A percentile compares a stretch with the other conserved stretches of the same genome.
phyloP scores from a whole-genome alignment of 2,329 filamentous ascomycete species.

The Sclerotiophoma versabilis region DNA sequence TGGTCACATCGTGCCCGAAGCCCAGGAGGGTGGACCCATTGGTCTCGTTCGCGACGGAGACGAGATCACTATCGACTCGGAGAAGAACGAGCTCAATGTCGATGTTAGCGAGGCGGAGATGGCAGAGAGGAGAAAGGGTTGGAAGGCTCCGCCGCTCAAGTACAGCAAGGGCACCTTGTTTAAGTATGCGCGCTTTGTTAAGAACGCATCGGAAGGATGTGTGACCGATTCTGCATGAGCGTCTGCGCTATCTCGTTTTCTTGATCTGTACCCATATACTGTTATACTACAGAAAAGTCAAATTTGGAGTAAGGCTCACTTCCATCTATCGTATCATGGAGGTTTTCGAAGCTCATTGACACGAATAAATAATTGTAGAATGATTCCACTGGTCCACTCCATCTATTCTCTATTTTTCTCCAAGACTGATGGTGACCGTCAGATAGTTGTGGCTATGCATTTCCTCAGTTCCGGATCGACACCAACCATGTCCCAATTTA shows the following conservation, averaged over 20 bases:
- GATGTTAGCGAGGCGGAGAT: conserved; percentile 71
- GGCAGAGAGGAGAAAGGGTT: conserved; percentile 58
- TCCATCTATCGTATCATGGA: background rate
- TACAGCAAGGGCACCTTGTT: conserved; percentile 66
- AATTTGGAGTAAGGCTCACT: background rate
- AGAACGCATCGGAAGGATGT: conserved; percentile 65
- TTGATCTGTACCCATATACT: background rate
- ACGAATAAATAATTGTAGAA: background rate
- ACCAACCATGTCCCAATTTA: no score
- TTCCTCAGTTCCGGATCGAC: no score
- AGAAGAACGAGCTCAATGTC: conserved; percentile 71
- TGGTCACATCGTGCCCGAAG: conserved; percentile 87
- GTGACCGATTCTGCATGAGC: conserved; percentile 60
- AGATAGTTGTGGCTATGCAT: no score
- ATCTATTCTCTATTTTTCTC: no score
- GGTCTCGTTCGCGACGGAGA: conserved; percentile 84
- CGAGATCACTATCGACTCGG: conserved; percentile 80
- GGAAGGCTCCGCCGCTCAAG: conserved; percentile 62
- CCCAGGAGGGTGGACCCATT: conserved; percentile 84
- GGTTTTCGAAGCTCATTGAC: background rate
- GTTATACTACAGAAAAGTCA: background rate
- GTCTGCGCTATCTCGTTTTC: background rate
- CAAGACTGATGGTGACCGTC: no score
- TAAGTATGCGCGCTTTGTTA: conserved; percentile 64
- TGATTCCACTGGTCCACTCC: no score